A percentile compares a stretch with the other conserved stretches of the same genome.
Evolutionary conservation across 495 filamentous ascomycete genomes (phyloP).

Genomic region (Penicillium taxi): DNA sequence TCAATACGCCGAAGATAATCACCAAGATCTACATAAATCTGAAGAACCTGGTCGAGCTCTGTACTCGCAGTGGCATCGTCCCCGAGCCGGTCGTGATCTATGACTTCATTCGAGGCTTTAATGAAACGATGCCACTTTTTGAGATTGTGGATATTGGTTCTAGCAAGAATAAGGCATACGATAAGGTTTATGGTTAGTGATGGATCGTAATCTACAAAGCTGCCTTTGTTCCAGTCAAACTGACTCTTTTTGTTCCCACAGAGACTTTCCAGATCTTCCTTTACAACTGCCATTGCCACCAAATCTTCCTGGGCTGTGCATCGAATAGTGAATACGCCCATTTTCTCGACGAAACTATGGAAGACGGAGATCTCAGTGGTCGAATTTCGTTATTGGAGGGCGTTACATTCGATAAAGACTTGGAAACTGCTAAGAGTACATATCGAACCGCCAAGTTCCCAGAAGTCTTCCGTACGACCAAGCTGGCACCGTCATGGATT

Average conservation of each 20-base stretch:
- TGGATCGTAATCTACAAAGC: not conserved
- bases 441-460: constrained; percentile 54
- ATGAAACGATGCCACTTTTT: constrained; percentile 58
- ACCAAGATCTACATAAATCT: constrained; percentile 64
- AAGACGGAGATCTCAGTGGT: constrained; percentile 44
- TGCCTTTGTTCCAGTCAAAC: constrained; percentile 1
- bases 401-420: constrained; percentile 57
- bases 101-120: constrained; percentile 71
- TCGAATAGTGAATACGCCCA: constrained; percentile 67
- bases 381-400: constrained; percentile 70
- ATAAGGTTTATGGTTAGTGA: constrained; percentile 65
- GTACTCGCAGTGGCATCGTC: constrained; percentile 48
- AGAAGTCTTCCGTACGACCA: constrained; percentile 57
- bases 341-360: constrained; percentile 54
- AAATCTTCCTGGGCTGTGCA: constrained; percentile 71
- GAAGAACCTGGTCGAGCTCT: constrained; percentile 52
- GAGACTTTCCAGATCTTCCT: constrained; percentile 62
- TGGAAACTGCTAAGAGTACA: constrained; percentile 44
- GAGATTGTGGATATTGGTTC: constrained; percentile 70
- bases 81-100: constrained; percentile 45
- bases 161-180: constrained; percentile 60
- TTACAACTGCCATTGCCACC: constrained; percentile 69
- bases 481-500: constrained; percentile 45
- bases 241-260: constrained; percentile 25
- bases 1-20: constrained; percentile 53